Conservation (phyloP, 2,329 filamentous ascomycete species). For the Emergomyces africanus region DNA sequence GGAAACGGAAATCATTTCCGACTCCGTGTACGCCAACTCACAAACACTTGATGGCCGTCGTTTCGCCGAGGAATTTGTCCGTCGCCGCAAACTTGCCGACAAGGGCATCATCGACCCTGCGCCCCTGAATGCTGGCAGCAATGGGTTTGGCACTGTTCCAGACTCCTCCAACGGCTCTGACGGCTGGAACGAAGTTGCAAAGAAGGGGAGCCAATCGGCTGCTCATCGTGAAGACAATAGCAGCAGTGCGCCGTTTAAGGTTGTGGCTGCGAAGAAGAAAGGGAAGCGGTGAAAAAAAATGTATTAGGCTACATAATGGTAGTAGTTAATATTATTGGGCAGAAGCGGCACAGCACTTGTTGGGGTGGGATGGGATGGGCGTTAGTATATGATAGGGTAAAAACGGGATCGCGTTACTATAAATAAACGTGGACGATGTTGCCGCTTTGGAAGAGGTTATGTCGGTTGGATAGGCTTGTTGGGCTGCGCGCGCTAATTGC, state of each 20-base stretch:
- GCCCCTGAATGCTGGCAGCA: constrained; percentile 39
- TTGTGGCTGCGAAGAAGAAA: constrained; percentile 89
- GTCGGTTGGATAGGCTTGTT: too few relatives aligned
- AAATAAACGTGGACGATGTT: neutral
- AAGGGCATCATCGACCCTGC: constrained; percentile 68
- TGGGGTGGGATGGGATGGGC: neutral
- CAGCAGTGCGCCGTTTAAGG: constrained; percentile 59
- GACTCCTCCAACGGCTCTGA: constrained; percentile 41
- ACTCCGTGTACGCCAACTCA: constrained; percentile 76
- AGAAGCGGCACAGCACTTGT: neutral
- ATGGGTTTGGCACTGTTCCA: constrained; percentile 29
- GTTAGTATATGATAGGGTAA: neutral
- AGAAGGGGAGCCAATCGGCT: constrained; percentile 60
- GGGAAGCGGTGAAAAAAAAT: constrained; percentile 63
- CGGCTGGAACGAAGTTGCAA: constrained; percentile 94
- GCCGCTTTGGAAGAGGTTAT: neutral
- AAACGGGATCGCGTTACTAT: neutral
- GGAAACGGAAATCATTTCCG: constrained; percentile 71
- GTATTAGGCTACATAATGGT: too few relatives aligned
- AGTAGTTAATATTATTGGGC: neutral
- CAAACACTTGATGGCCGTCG: constrained; percentile 84
- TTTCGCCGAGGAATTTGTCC: constrained; percentile 88
- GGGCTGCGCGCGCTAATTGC: too few relatives aligned
- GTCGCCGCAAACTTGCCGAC: constrained; percentile 84
- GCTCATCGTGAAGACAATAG: constrained; percentile 37